phyloP scores from a whole-genome alignment of 2,329 filamentous ascomycete genomes.

The Gyromitra esculenta region DNA sequence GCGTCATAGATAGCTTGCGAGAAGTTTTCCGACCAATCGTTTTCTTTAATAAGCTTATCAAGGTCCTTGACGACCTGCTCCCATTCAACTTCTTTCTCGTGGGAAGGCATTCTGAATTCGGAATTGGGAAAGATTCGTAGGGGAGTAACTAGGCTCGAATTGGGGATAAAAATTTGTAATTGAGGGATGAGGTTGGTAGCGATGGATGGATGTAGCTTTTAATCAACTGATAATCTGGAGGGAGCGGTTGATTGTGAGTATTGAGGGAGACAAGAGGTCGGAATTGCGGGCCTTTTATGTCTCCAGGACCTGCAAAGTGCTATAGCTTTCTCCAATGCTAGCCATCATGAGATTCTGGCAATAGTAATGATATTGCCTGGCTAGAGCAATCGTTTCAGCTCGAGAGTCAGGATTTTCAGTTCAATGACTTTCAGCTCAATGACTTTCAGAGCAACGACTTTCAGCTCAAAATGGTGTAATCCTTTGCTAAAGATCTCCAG shows the following conservation, averaged over 20 bases:
- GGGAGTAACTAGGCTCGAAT: slow-evolving; percentile 10
- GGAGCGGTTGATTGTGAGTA: slow-evolving; percentile 18
- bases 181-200: slow-evolving; percentile 4
- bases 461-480: slow-evolving; percentile 13
- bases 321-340: slow-evolving; percentile 20
- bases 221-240: slow-evolving; percentile 8
- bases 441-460: not conserved
- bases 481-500: not conserved
- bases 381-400: slow-evolving; percentile 17
- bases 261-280: slow-evolving; percentile 19
- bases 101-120: slow-evolving; percentile 19
- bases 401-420: slow-evolving; percentile 10
- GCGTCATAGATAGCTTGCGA: slow-evolving; percentile 48
- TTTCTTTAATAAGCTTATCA: slow-evolving; percentile 47
- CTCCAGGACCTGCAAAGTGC: slow-evolving; percentile 9
- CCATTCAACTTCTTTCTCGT: slow-evolving; percentile 19
- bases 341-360: slow-evolving; percentile 19
- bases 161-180: slow-evolving; percentile 17
- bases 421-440: slow-evolving; percentile 4
- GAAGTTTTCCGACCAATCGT: slow-evolving; percentile 53
- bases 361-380: slow-evolving; percentile 2
- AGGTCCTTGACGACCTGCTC: slow-evolving; percentile 40
- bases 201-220: slow-evolving; percentile 12
- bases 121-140: slow-evolving; percentile 7
- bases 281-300: slow-evolving; percentile 32